A percentile compares a stretch with the other conserved stretches of the same genome.
phyloP scores from a whole-genome alignment of 176 grass and related monocot species.

The Oryza glumipatula region DNA sequence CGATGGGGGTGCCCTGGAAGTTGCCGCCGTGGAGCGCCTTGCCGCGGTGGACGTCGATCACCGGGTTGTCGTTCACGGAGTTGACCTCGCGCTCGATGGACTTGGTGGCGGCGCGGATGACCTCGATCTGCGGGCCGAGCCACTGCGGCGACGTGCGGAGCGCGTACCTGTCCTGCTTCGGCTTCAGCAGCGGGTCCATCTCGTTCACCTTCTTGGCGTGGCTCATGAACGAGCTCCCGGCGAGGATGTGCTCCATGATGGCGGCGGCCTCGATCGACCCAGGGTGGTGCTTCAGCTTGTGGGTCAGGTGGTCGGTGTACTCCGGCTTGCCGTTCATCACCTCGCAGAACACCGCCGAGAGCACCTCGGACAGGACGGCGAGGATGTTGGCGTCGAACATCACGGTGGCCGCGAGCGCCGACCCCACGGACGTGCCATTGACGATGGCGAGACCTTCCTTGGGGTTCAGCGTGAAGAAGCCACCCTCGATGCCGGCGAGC shows the following conservation, averaged over 20 bases:
- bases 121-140: slow-evolving; percentile 94
- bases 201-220: slow-evolving; percentile 78
- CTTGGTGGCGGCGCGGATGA: slow-evolving; percentile 83
- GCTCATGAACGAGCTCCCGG: slow-evolving; percentile 84
- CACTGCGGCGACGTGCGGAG: slow-evolving; percentile 98
- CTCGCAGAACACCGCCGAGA: slow-evolving; percentile 89
- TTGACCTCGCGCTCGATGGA: slow-evolving; percentile 99
- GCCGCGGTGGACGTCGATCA: slow-evolving; percentile 87
- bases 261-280: slow-evolving; percentile 93
- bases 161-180: slow-evolving; percentile 94
- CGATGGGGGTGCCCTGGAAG: slow-evolving; percentile 95
- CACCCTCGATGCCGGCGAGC: slow-evolving; percentile 65
- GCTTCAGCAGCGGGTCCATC: slow-evolving; percentile 79
- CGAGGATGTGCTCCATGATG: slow-evolving; percentile 92
- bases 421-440: slow-evolving; percentile 90
- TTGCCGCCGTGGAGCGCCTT: slow-evolving; percentile 91
- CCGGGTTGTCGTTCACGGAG: slow-evolving; percentile 96
- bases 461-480: slow-evolving; percentile 90
- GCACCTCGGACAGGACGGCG: slow-evolving; percentile 68
- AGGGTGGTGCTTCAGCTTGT: slow-evolving; percentile 99
- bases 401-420: slow-evolving; percentile 78
- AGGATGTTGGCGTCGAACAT: slow-evolving; percentile 84
- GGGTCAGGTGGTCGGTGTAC: slow-evolving; percentile 87
- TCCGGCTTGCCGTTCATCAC: slow-evolving; percentile 96
- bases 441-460: slow-evolving; percentile 96